Evolutionary conservation across 768 basidiomycete genomes (phyloP), one percentile per base, ranked within the genome.

Genomic region (Lactifluus echinatus): DNA sequence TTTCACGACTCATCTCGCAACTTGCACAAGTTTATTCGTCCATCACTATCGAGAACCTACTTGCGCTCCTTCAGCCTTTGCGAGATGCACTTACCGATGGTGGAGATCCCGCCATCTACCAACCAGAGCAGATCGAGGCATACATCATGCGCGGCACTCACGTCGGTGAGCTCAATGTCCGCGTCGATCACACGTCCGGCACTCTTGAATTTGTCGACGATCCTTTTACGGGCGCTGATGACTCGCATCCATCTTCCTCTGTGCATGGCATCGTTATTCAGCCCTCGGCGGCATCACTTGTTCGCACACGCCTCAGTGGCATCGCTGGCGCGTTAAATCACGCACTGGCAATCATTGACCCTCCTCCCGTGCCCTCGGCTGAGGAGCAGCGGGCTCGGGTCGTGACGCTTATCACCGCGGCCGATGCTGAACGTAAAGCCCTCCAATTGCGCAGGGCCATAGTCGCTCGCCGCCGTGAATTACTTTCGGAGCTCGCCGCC

Each of bases 101-200:
- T 17, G 64, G 55, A 29, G 65, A 55, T 45, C n/a, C 59, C 51
- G 34, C 50, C 7, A 52, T 67, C 39, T 87, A 83, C 70, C 83
- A 87, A 57, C 80, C 82, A n/a, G 83, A 86, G 59, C 84, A 87
- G 68, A 76, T 86, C 62, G 93, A 98, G 72, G 87, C 88, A 4
- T 97, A 95, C 71, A 74, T 98, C 61, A 95, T 96, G 89, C 85
- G 87, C 34, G 91, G 92, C 57, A 90, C 91, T 43, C 82, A 86
- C 46, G 82, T 87, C 8, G 90, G 91, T 37, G 93, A 96, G 70
- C 80, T 97, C 48, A 79, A 74, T 64, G 85, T 96, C 61, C 83
- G 84, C 15, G 82, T 97, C 44, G 92, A 98, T 71, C 95, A 99
- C 69, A 84, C 87, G 29, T 81, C 79, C 3, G 89, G 91, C 17